A percentile compares a stretch with the other conserved stretches of the same genome.
Evolutionary conservation across 2,329 filamentous ascomycete genomes (phyloP).

Genomic region (Aspergillus versicolor): DNA sequence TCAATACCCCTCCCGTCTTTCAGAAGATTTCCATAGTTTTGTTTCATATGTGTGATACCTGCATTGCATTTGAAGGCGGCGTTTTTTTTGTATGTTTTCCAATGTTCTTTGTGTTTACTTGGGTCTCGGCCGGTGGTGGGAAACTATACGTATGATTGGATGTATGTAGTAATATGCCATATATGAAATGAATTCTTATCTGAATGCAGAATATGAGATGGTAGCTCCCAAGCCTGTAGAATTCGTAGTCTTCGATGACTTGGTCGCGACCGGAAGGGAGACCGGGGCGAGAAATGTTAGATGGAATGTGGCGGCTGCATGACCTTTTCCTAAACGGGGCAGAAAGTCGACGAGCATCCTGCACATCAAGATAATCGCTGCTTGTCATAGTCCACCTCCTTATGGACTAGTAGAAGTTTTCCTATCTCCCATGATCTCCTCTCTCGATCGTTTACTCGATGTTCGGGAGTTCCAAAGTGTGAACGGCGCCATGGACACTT

Average conservation of each 20-base stretch:
- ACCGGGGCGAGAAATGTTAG: neutral
- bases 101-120: neutral
- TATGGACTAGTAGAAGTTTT: neutral
- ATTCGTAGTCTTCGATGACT: neutral
- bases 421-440: neutral
- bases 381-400: too few relatives aligned
- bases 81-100: neutral
- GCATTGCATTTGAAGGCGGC: slow-evolving; percentile 8
- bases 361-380: too few relatives aligned
- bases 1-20: slow-evolving; percentile 3
- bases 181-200: slow-evolving; percentile 2
- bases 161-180: slow-evolving; percentile 8
- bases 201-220: neutral
- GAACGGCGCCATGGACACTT: neutral
- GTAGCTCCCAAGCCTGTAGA: neutral
- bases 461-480: neutral
- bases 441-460: neutral
- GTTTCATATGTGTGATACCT: slow-evolving; percentile 9
- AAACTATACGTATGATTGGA: neutral
- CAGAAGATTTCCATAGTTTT: neutral
- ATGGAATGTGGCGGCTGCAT: neutral
- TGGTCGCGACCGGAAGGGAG: neutral
- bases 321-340: too few relatives aligned
- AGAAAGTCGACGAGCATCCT: too few relatives aligned
- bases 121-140: neutral